Evolutionary conservation across 768 basidiomycete genomes (phyloP).

Genomic region (Termitomyces sp.): DNA sequence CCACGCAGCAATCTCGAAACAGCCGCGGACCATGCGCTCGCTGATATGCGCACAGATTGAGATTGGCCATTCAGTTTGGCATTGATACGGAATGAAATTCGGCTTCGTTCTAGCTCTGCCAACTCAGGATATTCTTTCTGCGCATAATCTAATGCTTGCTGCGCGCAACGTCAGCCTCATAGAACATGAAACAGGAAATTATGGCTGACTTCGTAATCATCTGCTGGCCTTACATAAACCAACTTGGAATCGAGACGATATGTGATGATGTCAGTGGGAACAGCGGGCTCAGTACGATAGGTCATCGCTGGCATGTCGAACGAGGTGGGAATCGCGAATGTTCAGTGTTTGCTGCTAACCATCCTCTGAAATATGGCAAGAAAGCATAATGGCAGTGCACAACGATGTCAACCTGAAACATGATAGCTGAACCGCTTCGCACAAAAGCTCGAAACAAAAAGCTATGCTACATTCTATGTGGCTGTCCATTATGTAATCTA

Average conservation of each 20-base stretch:
- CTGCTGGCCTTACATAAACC: slow-evolving; percentile 46
- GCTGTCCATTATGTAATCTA: not conserved
- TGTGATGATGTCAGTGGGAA: slow-evolving; percentile 41
- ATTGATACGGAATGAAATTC: slow-evolving; percentile 38
- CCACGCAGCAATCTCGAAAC: slow-evolving; percentile 34
- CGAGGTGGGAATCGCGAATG: not conserved
- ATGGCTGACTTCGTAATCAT: slow-evolving; percentile 34
- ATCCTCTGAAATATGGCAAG: too few relatives aligned
- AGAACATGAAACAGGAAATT: not conserved
- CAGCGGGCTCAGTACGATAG: slow-evolving; percentile 16
- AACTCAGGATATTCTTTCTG: slow-evolving; percentile 46
- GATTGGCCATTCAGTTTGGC: slow-evolving; percentile 25
- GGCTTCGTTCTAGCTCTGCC: slow-evolving; percentile 26
- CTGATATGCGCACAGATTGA: slow-evolving; percentile 43
- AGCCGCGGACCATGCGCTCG: slow-evolving; percentile 42
- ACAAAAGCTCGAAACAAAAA: too few relatives aligned
- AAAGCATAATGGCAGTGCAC: too few relatives aligned
- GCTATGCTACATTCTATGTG: too few relatives aligned
- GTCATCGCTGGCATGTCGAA: slow-evolving; percentile 13
- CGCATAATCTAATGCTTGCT: slow-evolving; percentile 49
- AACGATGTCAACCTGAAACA: too few relatives aligned
- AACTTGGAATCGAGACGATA: slow-evolving; percentile 38
- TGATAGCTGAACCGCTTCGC: too few relatives aligned
- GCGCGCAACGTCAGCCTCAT: not conserved
- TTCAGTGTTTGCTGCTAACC: not conserved